These are phyloP conservation scores for Achaetomiella virescens DNA, from an alignment of 495 filamentous ascomycete genomes.

Conservation along the genomic window DNA sequence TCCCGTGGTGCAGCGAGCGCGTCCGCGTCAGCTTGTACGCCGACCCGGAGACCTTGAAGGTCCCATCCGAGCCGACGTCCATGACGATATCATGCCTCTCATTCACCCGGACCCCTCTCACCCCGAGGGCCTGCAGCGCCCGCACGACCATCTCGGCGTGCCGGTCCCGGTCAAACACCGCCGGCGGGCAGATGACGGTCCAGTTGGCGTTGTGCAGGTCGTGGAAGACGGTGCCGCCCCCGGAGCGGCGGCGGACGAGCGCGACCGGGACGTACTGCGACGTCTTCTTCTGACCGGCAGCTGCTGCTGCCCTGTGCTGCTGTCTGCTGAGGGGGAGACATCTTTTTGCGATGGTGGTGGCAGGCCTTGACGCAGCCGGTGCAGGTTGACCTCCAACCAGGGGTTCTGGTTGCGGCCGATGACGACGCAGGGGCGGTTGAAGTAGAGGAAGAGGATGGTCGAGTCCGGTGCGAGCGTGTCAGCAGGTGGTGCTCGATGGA, in stretches of 20 bases:
- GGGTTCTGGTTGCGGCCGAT: conserved; percentile 97
- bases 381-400: conserved; percentile 83
- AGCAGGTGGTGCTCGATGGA: conserved; percentile 92
- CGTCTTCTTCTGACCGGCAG: conserved; percentile 1
- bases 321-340: not conserved
- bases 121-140: conserved; percentile 55
- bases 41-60: conserved; percentile 82
- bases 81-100: conserved; percentile 90
- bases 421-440: conserved; percentile 77
- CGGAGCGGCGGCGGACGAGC: conserved; percentile 75
- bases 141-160: conserved; percentile 87
- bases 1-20: conserved; percentile 84
- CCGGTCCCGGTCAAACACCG: conserved; percentile 69
- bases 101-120: conserved; percentile 59
- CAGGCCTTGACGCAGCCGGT: conserved; percentile 37
- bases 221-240: conserved; percentile 91
- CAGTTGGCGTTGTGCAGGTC: conserved; percentile 91
- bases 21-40: conserved; percentile 83
- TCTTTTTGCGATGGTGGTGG: not conserved
- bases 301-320: not conserved
- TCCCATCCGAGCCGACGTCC: conserved; percentile 28
- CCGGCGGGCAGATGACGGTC: conserved; percentile 74
- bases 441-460: conserved; percentile 76
- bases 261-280: conserved; percentile 27
- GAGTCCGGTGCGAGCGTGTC: conserved; percentile 61